Percentiles rank a stretch among this genome's conserved stretches.
Conservation (phyloP, 2,329 filamentous ascomycete genomes). For the Pseudocercospora crystallina region DNA sequence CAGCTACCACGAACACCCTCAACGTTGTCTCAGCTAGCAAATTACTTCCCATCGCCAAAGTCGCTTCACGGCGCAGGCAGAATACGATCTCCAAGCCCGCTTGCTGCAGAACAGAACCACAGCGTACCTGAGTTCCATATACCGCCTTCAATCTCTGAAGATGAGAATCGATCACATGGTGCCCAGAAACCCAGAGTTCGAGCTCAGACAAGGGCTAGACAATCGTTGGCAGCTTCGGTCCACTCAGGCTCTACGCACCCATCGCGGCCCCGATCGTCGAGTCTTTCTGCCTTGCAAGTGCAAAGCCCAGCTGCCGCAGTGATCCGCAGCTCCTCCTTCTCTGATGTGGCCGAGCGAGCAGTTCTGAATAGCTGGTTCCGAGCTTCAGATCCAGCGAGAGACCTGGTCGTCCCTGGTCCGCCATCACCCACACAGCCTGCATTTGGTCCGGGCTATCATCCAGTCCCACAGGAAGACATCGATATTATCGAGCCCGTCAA, state of each 20-base stretch:
- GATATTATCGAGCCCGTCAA: conserved; percentile 6
- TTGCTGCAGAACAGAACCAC: conserved; percentile 4
- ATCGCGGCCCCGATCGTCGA: conserved; percentile 8
- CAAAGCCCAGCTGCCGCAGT: too few species aligned
- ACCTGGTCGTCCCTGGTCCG: conserved; percentile 5
- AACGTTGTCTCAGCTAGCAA: conserved; percentile 9
- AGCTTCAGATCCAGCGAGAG: conserved; percentile 7
- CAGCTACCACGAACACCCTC: conserved; percentile 18
- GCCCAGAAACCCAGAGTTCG: conserved; percentile 1
- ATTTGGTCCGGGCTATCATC: neutral
- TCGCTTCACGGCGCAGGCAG: conserved; percentile 8
- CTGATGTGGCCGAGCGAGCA: conserved; percentile 5
- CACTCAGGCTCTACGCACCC: neutral
- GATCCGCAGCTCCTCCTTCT: conserved; percentile 7
- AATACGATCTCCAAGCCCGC: conserved; percentile 12
- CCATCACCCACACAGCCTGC: neutral
- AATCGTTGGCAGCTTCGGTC: neutral
- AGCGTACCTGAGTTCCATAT: conserved; percentile 10
- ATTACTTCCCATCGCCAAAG: conserved; percentile 10
- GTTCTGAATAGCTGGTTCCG: conserved; percentile 10
- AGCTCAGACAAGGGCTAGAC: neutral
- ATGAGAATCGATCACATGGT: conserved; percentile 2
- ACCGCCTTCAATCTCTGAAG: conserved; percentile 16
- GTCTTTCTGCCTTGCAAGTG: neutral
- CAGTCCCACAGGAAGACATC: conserved; percentile 13